These are phyloP conservation scores for Rosa persica DNA, from an alignment of 306 rosid species.

Conservation along the genomic window DNA sequence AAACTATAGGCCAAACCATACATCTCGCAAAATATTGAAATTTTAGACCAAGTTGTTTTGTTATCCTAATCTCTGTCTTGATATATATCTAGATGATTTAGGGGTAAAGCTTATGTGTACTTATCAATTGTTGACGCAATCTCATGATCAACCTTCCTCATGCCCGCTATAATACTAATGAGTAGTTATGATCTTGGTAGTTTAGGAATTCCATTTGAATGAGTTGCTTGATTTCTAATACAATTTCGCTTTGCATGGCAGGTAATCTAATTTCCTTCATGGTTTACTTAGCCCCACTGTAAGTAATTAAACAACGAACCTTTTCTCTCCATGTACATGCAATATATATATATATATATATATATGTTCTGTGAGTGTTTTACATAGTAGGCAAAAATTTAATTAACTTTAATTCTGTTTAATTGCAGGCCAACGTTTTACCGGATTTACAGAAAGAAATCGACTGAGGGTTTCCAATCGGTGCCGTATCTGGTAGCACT, in stretches of 20 bases:
- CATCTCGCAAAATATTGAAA: neutral
- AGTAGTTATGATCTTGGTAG: neutral
- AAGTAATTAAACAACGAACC: slow-evolving; percentile 26
- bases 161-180: neutral
- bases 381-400: neutral
- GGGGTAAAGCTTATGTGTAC: neutral
- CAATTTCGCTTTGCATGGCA: slow-evolving; percentile 24
- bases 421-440: slow-evolving; percentile 69
- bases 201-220: neutral
- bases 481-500: slow-evolving; percentile 79
- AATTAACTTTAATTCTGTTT: neutral
- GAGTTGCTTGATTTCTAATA: neutral
- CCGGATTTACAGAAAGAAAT: slow-evolving; percentile 65
- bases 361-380: neutral
- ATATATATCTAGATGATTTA: neutral
- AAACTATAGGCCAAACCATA: neutral
- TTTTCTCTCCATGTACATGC: neutral
- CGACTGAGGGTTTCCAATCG: slow-evolving; percentile 78
- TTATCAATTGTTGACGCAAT: too few relatives aligned
- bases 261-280: slow-evolving; percentile 79
- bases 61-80: neutral
- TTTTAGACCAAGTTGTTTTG: neutral
- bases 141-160: slow-evolving; percentile 18
- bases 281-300: slow-evolving; percentile 92
- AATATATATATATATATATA: neutral